Evolutionary conservation across 345 rosid genomes (phyloP).

Genomic region (Excoecaria agallocha): DNA sequence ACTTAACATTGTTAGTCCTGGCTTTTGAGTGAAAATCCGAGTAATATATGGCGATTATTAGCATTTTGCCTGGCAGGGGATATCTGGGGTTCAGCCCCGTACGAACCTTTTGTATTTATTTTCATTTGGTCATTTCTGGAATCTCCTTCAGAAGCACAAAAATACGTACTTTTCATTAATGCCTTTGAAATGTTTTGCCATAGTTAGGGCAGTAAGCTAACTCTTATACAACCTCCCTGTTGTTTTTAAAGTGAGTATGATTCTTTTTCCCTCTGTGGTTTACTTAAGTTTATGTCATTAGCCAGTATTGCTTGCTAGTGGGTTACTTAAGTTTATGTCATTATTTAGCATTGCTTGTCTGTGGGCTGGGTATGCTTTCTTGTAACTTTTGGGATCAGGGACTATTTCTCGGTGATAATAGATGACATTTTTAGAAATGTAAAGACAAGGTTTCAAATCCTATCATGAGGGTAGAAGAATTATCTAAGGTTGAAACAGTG

Average conservation of each 20-base stretch:
- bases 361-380: neutral
- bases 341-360: neutral
- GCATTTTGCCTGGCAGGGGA: neutral
- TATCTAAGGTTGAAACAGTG: neutral
- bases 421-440: neutral
- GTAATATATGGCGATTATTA: neutral
- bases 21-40: neutral
- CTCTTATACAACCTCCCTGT: neutral
- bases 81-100: too few relatives aligned
- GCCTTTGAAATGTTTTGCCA: neutral
- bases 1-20: neutral
- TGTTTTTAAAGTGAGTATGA: neutral
- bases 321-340: too few relatives aligned
- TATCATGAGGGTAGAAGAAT: too few relatives aligned
- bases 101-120: neutral
- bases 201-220: neutral
- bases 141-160: neutral
- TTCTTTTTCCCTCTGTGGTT: neutral
- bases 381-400: neutral
- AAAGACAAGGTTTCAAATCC: neutral
- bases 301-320: too few relatives aligned
- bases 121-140: neutral
- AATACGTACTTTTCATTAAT: neutral
- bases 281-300: too few relatives aligned
- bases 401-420: neutral